Base-by-base conservation (phyloP, 805 yeast genomes). In the Candida chauliodis region DNA sequence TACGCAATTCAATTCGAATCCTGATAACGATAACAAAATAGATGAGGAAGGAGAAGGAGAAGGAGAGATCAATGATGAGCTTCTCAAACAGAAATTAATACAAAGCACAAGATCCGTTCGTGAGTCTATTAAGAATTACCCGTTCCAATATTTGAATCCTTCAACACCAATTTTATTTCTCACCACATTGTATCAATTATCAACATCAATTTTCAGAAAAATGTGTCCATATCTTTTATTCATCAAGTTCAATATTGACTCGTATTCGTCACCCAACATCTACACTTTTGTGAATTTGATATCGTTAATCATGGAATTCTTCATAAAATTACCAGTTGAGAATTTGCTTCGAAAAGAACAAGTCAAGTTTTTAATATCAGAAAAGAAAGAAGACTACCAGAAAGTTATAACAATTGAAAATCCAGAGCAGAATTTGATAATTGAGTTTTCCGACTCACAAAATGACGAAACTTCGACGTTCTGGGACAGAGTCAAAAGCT, bases 291-390 rank as follows among this genome's bases (percentile, higher is more conserved):
- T 77, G 21, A 76, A 78, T 36, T 68, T 91, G 40, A 42, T 73
- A 1, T 69, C 85, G n/a, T 76, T 84, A 37, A 61, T 83, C 15
- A 41, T 78, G 33, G 95, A 88, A 48, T 69, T 91, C 27, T 76
- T 83, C 43, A 70, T 89, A 40, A 81, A 80, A 54, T 67, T 93
- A 44, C 99, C 99, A 2, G 73, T 89, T 36, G 99, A 91, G 53
- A 89, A 95, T 10, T 58, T 91, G 29, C 72, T 87, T 42, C 71
- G 95, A 43, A 78, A 96, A 46, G 89, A 91, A 11, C 97, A 91
- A 56, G 77, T 88, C 8, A 67, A 78, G 39, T 79, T 77, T 52
- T 67, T 88, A 44, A 49, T 83, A 16, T 55, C 59, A 36, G 61
- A 63, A 7, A 67, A 66, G 46, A 37, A 58, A 4, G 63, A 60